Base-by-base conservation (phyloP, 2,329 filamentous ascomycete species). In the Aureobasidium lini region DNA sequence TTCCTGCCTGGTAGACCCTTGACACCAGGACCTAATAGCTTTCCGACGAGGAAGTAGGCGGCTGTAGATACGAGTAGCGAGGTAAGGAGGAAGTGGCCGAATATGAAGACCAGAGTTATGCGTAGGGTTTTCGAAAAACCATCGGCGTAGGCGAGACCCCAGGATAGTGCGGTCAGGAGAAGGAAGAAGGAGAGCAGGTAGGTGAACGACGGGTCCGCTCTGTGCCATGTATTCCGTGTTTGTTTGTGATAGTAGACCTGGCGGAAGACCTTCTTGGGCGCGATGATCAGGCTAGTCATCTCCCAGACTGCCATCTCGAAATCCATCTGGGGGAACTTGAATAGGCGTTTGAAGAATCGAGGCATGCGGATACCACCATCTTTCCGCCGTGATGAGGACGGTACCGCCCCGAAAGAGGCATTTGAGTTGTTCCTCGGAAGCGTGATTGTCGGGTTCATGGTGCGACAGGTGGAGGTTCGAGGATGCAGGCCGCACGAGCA, bases 271-370 rank as follows among this genome's bases (percentile, higher is more conserved):
- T 87, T 87, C 74, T 87, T 87, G 0, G 85, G 85, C 34, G 84
- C 82, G 68, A 87, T 83, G 64, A 88, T 77, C 57, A 88, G 75
- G 66, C 81, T 83, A 62, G 83, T 85, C 81, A 88, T 87, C 71
- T 88, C 85, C 85, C 85, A 88, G 65, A 86, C 81, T 18, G 85
- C 85, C 78, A 86, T 86, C 69, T 88, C 85, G 69, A 88, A 88
- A 75, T 88, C 85, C 85, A 88, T 87, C 66, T 86, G 84, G 10
- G 84, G 84, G 68, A 87, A 87, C 71, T 88, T 88, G 79, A 87
- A 86, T 52, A 87, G 74, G 60, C 84, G 79, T 68, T 84, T 84
- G 75, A 87, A 86, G 77, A 86, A 86, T 65, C 83, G 81, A 64
- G 84, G 84, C 78, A 86, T 83, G 47, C 81, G 80, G 67, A 84